Conservation (phyloP, 805 yeast species). For the Millerozyma miso region DNA sequence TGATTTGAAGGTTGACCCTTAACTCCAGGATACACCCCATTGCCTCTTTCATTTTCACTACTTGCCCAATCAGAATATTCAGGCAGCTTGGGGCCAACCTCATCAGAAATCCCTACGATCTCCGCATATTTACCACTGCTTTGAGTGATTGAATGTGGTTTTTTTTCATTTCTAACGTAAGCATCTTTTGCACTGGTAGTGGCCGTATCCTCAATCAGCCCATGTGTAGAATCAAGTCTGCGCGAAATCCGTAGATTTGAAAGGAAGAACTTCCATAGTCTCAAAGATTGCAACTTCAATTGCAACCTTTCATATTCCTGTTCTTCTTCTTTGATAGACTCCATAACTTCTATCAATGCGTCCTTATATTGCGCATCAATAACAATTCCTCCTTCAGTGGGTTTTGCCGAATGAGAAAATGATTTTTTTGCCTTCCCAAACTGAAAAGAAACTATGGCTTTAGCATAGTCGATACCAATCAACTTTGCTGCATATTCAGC, state of each 20-base stretch:
- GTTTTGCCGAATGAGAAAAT: slow-evolving; percentile 45
- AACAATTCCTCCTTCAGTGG: slow-evolving; percentile 71
- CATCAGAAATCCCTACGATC: too few relatives aligned
- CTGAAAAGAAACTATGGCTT: slow-evolving; percentile 84
- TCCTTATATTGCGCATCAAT: slow-evolving; percentile 59
- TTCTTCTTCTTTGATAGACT: slow-evolving; percentile 47
- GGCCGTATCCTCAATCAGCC: slow-evolving; percentile 26
- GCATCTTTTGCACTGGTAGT: background rate
- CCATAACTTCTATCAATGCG: slow-evolving; percentile 52
- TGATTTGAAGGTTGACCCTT: too few relatives aligned
- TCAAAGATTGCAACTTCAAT: slow-evolving; percentile 46
- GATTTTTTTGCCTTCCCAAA: slow-evolving; percentile 44
- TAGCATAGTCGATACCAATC: slow-evolving; percentile 73
- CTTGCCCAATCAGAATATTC: too few relatives aligned
- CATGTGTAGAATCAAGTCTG: slow-evolving; percentile 48
- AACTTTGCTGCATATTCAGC: slow-evolving; percentile 69
- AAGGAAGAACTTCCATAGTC: slow-evolving; percentile 51
- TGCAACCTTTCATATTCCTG: slow-evolving; percentile 39
- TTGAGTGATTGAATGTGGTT: too few relatives aligned
- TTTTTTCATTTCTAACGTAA: too few relatives aligned
- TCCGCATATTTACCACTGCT: too few relatives aligned
- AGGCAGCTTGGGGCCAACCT: too few relatives aligned
- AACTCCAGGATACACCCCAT: too few relatives aligned
- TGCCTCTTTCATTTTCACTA: too few relatives aligned
- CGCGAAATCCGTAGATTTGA: slow-evolving; percentile 45